Evolutionary conservation across 2,329 filamentous ascomycete species (phyloP).

Genomic region (Tolypocladium ovalisporum): DNA sequence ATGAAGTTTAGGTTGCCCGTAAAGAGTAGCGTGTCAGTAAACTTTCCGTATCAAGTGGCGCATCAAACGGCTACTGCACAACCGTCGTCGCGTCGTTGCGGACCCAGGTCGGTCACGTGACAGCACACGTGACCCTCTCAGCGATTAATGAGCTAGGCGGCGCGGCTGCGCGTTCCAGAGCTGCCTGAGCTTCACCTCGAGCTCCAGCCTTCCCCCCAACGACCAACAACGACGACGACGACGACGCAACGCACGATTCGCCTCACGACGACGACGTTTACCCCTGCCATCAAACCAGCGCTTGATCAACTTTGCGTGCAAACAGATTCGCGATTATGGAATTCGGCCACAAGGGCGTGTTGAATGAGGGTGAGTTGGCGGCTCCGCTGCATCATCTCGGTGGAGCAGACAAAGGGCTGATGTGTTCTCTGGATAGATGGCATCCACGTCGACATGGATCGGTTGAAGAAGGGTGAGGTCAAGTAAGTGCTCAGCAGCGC

Average conservation of each 20-base stretch:
- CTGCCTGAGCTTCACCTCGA: slow-evolving; percentile 32
- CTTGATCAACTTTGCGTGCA: neutral
- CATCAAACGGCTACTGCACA: no score
- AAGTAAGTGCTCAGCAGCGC: slow-evolving; percentile 53
- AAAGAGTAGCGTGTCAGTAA: neutral
- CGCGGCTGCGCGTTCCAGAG: slow-evolving; percentile 32
- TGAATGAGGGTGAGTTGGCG: slow-evolving; percentile 47
- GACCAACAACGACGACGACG: slow-evolving; percentile 10
- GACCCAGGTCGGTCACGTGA: slow-evolving; percentile 7
- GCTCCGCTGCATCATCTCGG: neutral
- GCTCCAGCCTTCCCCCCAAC: slow-evolving; percentile 22
- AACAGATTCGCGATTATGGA: slow-evolving; percentile 36
- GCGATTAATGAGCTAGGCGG: slow-evolving; percentile 6
- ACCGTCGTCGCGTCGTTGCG: neutral
- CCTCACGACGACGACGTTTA: neutral
- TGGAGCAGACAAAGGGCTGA: slow-evolving; percentile 7
- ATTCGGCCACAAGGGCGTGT: slow-evolving; percentile 49
- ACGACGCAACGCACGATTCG: slow-evolving; percentile 11
- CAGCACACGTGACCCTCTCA: neutral
- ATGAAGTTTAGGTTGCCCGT: neutral
- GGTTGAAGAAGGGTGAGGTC: slow-evolving; percentile 96
- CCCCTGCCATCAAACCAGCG: neutral
- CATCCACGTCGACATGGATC: slow-evolving; percentile 98
- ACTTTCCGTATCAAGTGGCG: neutral
- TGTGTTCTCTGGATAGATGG: slow-evolving; percentile 56